Conservation (phyloP, 148 eudicot species). For the Cornus kousa region DNA sequence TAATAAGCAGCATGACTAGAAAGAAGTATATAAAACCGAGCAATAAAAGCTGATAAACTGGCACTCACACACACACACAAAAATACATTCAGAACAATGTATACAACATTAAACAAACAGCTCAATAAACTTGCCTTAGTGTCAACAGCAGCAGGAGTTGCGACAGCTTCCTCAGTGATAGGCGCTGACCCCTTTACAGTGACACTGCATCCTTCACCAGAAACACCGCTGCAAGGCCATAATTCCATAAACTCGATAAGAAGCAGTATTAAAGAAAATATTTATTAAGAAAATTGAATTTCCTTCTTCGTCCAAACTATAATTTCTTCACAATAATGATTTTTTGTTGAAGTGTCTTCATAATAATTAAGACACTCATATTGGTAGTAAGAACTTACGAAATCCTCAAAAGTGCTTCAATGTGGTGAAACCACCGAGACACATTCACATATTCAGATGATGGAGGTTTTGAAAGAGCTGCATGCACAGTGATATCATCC, state of each 20-base stretch:
- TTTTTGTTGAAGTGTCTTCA: too few relatives aligned
- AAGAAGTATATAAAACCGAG: background rate
- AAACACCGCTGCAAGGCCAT: slow-evolving; percentile 56
- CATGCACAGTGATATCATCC: slow-evolving; percentile 77
- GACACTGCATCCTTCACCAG: slow-evolving; percentile 83
- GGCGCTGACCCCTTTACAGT: slow-evolving; percentile 73
- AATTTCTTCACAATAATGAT: background rate
- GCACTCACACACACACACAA: too few relatives aligned
- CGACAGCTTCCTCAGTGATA: slow-evolving; percentile 40
- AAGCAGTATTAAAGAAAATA: background rate
- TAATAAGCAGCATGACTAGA: background rate
- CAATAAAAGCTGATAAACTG: too few relatives aligned
- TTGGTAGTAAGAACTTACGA: slow-evolving; percentile 54
- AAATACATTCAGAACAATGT: background rate
- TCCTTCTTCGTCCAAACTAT: too few relatives aligned
- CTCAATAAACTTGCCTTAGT: slow-evolving; percentile 42
- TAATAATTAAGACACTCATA: background rate
- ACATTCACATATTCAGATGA: slow-evolving; percentile 67
- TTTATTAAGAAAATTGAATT: background rate
- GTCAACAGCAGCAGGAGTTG: slow-evolving; percentile 74
- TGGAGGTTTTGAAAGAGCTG: slow-evolving; percentile 63
- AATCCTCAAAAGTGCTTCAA: slow-evolving; percentile 84
- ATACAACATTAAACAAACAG: background rate
- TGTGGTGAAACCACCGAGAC: slow-evolving; percentile 84
- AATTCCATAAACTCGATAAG: background rate